phyloP scores from a whole-genome alignment of 345 rosid genomes.

The Trapa incisa region DNA sequence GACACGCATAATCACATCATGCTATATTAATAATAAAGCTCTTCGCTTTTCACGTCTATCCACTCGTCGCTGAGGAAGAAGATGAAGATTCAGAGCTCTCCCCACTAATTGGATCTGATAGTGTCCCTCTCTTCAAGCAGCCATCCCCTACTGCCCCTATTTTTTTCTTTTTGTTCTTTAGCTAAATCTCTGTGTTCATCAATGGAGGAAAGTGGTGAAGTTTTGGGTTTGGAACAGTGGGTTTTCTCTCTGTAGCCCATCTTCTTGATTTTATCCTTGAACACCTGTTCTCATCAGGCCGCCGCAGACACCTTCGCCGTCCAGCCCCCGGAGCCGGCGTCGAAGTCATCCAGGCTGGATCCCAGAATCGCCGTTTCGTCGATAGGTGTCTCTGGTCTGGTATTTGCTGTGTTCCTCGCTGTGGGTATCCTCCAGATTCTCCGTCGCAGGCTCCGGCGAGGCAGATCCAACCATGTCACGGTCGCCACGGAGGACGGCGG shows the following conservation, averaged over 20 bases:
- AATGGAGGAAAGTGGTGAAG: neutral
- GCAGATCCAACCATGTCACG: neutral
- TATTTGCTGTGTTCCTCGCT: slow-evolving; percentile 7
- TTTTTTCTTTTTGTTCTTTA: neutral
- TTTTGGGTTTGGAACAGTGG: neutral
- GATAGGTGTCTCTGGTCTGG: slow-evolving; percentile 1
- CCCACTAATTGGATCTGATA: neutral
- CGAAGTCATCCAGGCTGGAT: slow-evolving; percentile 1
- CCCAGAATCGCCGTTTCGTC: slow-evolving; percentile 1
- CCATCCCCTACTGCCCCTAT: neutral
- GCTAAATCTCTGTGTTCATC: neutral
- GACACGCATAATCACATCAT: neutral
- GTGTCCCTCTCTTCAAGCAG: too few relatives aligned
- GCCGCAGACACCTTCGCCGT: neutral
- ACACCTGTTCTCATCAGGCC: neutral
- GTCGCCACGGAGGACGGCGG: too few relatives aligned
- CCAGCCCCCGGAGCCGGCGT: neutral
- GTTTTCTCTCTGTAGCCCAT: slow-evolving; percentile 3
- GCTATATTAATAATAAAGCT: neutral
- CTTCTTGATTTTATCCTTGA: neutral
- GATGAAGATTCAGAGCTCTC: slow-evolving; percentile 1
- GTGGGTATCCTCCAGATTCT: slow-evolving; percentile 7
- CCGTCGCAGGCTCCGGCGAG: slow-evolving; percentile 3
- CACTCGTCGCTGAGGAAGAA: neutral
- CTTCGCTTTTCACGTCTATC: too few relatives aligned